These are phyloP conservation scores for Claviceps purpurea DNA, from an alignment of 2,329 filamentous ascomycete genomes.

Conservation along the genomic window DNA sequence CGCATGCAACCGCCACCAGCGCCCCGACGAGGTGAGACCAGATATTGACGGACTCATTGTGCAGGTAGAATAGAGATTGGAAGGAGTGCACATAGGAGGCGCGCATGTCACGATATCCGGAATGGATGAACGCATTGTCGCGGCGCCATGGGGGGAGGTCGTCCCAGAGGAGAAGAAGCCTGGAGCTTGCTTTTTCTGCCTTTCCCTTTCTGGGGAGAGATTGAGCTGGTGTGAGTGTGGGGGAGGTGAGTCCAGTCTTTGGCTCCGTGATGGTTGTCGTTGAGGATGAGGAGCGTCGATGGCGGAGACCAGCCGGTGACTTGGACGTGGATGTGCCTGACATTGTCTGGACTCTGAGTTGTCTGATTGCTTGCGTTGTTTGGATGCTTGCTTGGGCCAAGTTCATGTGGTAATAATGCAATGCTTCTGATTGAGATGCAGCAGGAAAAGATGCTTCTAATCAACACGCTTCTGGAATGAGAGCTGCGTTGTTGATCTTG, in stretches of 20 bases:
- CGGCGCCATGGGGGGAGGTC: conserved; percentile 45
- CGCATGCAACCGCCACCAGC: conserved; percentile 38
- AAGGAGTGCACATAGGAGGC: conserved; percentile 34
- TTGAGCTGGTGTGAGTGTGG: conserved; percentile 8
- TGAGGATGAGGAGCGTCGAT: conserved; percentile 13
- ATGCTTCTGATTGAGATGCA: too few relatives aligned
- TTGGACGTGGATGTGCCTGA: not conserved
- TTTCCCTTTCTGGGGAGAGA: conserved; percentile 25
- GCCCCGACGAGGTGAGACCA: conserved; percentile 55
- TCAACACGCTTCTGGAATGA: too few relatives aligned
- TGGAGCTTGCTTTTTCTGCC: conserved; percentile 16
- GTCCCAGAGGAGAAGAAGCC: conserved; percentile 40
- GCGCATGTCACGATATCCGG: conserved; percentile 39
- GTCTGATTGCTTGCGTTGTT: too few relatives aligned
- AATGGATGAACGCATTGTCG: conserved; percentile 43
- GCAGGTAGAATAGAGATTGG: conserved; percentile 36
- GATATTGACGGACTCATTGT: conserved; percentile 52
- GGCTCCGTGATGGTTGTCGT: conserved; percentile 10
- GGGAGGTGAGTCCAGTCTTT: conserved; percentile 11
- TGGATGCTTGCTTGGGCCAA: too few relatives aligned
- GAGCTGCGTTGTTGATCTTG: too few relatives aligned
- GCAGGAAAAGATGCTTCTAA: too few relatives aligned
- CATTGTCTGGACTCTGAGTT: too few relatives aligned
- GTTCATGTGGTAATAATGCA: too few relatives aligned
- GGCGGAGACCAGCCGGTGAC: not conserved